Evolutionary conservation across 257 asterid genomes (phyloP).

Genomic region (Dorcoceras hygrometricum): DNA sequence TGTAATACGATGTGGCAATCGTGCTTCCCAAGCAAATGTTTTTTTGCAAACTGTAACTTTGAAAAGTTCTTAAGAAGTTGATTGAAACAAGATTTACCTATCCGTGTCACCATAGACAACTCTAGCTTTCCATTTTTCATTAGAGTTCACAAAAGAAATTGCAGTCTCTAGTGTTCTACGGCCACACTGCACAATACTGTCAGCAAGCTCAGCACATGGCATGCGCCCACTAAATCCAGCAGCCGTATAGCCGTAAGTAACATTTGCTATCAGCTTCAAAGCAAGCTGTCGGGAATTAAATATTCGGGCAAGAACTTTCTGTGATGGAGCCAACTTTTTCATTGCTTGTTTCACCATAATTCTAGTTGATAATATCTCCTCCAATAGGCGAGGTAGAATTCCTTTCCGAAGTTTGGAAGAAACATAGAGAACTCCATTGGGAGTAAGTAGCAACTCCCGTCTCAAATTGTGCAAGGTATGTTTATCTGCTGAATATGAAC

Average conservation of each 20-base stretch:
- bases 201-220: constrained; percentile 99
- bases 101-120: constrained; percentile 96
- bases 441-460: constrained; percentile 68
- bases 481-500: constrained; percentile 62
- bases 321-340: constrained; percentile 72
- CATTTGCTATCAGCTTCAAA: constrained; percentile 93
- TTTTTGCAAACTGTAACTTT: not conserved
- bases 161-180: constrained; percentile 92
- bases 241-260: constrained; percentile 96
- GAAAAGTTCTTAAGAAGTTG: not conserved
- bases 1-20: constrained; percentile 14
- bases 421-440: constrained; percentile 85
- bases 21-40: constrained; percentile 4
- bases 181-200: constrained; percentile 96
- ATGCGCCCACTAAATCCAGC: constrained; percentile 99
- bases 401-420: constrained; percentile 79
- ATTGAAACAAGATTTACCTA: constrained; percentile 42
- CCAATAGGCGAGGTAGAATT: constrained; percentile 80
- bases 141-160: constrained; percentile 72
- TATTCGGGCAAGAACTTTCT: constrained; percentile 77
- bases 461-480: constrained; percentile 42
- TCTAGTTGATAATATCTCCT: constrained; percentile 88
- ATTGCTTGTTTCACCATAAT: constrained; percentile 96
- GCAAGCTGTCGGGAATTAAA: constrained; percentile 94
- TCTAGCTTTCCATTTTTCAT: constrained; percentile 77